Evolutionary conservation across 2,329 filamentous ascomycete genomes (phyloP).

Genomic region (Aspergillus ochraceus): DNA sequence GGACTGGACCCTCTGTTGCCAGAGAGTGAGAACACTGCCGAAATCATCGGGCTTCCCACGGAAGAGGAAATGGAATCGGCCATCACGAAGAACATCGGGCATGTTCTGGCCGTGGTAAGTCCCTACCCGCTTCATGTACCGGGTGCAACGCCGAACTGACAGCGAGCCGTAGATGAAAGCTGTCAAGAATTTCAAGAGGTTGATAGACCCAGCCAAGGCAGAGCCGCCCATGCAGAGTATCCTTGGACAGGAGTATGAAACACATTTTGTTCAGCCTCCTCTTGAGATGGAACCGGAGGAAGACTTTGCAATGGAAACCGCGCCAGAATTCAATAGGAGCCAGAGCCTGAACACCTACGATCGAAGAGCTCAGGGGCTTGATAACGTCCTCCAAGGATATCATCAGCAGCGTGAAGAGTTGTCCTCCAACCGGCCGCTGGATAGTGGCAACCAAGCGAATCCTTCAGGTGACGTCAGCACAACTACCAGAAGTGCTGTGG

Average conservation of each 20-base stretch:
- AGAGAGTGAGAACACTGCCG: constrained; percentile 79
- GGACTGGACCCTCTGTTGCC: constrained; percentile 77
- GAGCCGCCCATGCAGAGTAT: constrained; percentile 57
- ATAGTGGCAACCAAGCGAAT: constrained; percentile 17
- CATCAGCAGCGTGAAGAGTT: constrained; percentile 36
- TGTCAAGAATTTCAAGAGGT: constrained; percentile 80
- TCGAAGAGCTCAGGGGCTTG: constrained; percentile 49
- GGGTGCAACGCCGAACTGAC: constrained; percentile 3
- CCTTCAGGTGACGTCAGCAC: constrained; percentile 12
- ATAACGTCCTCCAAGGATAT: constrained; percentile 55
- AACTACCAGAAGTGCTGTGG: constrained; percentile 18
- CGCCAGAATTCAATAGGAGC: constrained; percentile 17
- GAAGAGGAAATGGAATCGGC: constrained; percentile 87
- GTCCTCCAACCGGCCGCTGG: neutral
- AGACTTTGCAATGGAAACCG: constrained; percentile 25
- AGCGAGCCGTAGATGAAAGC: constrained; percentile 70
- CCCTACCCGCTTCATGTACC: neutral
- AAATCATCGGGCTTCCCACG: constrained; percentile 79
- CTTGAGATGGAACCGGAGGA: constrained; percentile 49
- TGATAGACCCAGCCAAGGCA: constrained; percentile 60
- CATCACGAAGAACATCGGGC: constrained; percentile 85
- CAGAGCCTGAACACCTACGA: constrained; percentile 50
- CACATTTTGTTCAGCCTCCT: constrained; percentile 60
- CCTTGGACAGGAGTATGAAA: constrained; percentile 54
- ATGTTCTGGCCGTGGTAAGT: constrained; percentile 76